Base-by-base conservation (phyloP, 169 alveolate genomes). In the Amoebophrya sp. region DNA sequence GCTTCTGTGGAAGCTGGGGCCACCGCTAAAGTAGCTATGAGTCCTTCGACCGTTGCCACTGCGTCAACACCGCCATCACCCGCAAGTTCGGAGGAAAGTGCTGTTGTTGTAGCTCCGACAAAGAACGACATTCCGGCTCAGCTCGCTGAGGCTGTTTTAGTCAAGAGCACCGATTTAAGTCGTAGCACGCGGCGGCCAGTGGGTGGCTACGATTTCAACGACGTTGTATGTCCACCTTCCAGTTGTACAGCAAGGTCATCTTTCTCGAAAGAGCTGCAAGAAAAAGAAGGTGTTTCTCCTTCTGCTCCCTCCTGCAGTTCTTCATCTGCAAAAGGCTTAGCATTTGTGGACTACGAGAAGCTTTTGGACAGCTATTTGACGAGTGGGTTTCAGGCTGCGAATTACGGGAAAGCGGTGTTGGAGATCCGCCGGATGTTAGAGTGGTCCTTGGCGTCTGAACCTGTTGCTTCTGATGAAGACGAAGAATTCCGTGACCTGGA, bases 381-480 rank as follows among this genome's bases (percentile, higher is more conserved):
- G 41, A 41, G 39, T 14, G 92, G 92, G 36, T 90, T 90, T 41
- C 92, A 90, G 65, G 92, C 92, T 3, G 36, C 34, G 40, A 90
- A 90, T n/a, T 40, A 41, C 40, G 92, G 92, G 41, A 24, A 41
- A 78, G 92, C 92, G 41, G 53, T 90, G 53, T 33, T n/a, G 78
- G 83, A 90, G 78, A 90, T 90, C 78, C 41, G 41, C 40, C 78
- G 83, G n/a, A 90, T 90, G 92, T 24, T 90, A 41, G 77, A 40
- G 18, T 90, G 92, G 92, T 38, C 78, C 78, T 78, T 90, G 18
- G 65, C 53, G 23, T 40, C 41, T 0, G 92, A 90, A 78, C 92
- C 92, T 33, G 78, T 90, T 29, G 92, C 92, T 24, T 77, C 24
- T n/a, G 92, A 90, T 38, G 92, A 90, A 78, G 92, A 90, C n/a